Evolutionary conservation across 768 basidiomycete genomes (phyloP), one percentile per base, ranked within the genome.

Genomic region (Cystobasidium ongulense): DNA sequence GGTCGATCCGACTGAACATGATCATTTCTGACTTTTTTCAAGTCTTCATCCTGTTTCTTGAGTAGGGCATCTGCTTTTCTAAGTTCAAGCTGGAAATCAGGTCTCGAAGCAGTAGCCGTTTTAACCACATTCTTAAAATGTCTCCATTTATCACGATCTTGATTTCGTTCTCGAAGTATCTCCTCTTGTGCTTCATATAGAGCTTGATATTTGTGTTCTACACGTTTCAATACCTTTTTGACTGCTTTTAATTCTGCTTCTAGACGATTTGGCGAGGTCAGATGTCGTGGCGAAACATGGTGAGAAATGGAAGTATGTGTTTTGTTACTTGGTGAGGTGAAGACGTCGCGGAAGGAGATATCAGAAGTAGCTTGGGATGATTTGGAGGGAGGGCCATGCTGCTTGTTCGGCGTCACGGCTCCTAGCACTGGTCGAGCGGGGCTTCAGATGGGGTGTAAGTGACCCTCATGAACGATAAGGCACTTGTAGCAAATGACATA

Each of bases 91-190:
- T 8, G 29, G 13, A 59, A 59, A 10, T 15, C 57, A 23, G 53
- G 53, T 54, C 25, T 59, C 4, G 25, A 17, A 5, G 57, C 8
- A 27, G 33, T 5, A 29, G 57, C 25, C 25, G 23, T 21, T 23
- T 59, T 59, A 11, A 59, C 33, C 23, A 35, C 33, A 4, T 27
- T 29, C 21, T 59, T 59, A 27, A 59, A 59, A 29, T 59, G 25
- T 59, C 57, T 10, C 57, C 57, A 59, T 29, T 59, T 59, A 27
- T 59, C 57, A 59, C 57, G 57, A 29, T 59, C 57, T 59, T 59
- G 25, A 59, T 59, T 35, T 27, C 57, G 11, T 29, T 59, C 29
- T 59, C 13, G 29, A 5, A 59, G 13, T 5, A 59, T 59, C 23
- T 59, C 57, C 3, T 27, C 57, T 29, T 59, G 25, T 29, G 57